phyloP scores from a whole-genome alignment of 2,329 filamentous ascomycete species.

The Colletotrichum spaethianum region DNA sequence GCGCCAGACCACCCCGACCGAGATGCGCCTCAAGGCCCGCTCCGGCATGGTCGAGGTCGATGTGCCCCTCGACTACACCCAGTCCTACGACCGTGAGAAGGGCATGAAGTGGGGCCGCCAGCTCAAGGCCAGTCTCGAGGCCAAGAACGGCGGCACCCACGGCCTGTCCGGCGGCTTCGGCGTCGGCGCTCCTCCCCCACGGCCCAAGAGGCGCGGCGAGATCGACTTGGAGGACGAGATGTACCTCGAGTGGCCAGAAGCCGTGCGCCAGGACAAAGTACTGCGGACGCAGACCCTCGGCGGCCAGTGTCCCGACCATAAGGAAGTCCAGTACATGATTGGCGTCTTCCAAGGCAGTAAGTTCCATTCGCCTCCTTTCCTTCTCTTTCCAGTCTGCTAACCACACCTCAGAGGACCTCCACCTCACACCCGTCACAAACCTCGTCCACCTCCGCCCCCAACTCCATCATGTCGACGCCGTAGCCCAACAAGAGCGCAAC shows the following conservation, averaged over 20 bases:
- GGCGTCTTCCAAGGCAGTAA: slow-evolving; percentile 89
- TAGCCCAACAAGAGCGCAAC: slow-evolving; percentile 78
- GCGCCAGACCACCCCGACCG: slow-evolving; percentile 71
- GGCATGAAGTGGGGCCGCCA: slow-evolving; percentile 87
- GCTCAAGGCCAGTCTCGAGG: slow-evolving; percentile 72
- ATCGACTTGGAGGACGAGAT: slow-evolving; percentile 62
- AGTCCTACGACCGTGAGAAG: slow-evolving; percentile 86
- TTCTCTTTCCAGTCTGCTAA: slow-evolving; percentile 15
- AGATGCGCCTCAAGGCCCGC: slow-evolving; percentile 85
- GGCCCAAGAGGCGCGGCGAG: slow-evolving; percentile 50
- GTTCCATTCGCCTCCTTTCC: slow-evolving; percentile 48
- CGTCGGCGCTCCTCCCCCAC: slow-evolving; percentile 64
- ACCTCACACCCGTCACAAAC: slow-evolving; percentile 86
- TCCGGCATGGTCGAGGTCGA: slow-evolving; percentile 93
- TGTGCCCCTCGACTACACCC: slow-evolving; percentile 81
- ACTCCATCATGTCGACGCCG: slow-evolving; percentile 92
- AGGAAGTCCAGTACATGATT: slow-evolving; percentile 88
- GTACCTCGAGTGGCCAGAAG: slow-evolving; percentile 74
- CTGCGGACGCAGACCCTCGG: slow-evolving; percentile 87
- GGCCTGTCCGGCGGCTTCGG: slow-evolving; percentile 82
- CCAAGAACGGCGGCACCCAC: slow-evolving; percentile 75
- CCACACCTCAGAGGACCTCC: slow-evolving; percentile 76
- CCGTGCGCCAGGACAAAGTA: slow-evolving; percentile 78
- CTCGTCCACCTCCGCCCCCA: slow-evolving; percentile 92
- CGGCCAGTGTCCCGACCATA: slow-evolving; percentile 80